Conservation (phyloP, 2,329 filamentous ascomycete species). For the Phialocephala sp. region DNA sequence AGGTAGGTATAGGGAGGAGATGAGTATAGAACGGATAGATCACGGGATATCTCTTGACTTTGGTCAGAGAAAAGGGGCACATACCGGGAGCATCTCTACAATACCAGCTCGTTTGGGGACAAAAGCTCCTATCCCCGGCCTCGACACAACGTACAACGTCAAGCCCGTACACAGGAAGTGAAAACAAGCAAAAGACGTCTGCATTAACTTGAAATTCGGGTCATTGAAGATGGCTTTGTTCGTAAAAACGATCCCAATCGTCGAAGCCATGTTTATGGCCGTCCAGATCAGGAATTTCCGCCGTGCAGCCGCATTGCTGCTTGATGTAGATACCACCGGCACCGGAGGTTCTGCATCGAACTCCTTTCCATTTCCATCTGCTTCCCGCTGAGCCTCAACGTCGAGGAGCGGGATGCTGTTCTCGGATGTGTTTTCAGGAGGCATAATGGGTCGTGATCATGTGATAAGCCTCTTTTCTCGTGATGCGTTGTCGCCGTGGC, state of each 20-base stretch:
- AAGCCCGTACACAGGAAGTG: constrained; percentile 39
- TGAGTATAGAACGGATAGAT: not conserved
- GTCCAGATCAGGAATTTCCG: constrained; percentile 33
- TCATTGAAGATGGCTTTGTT: constrained; percentile 40
- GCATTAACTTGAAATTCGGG: constrained; percentile 39
- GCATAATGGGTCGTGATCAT: constrained; percentile 26
- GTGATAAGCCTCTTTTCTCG: constrained; percentile 18
- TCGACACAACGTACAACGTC: constrained; percentile 34
- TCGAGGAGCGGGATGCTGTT: constrained; percentile 34
- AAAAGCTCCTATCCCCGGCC: constrained; percentile 35
- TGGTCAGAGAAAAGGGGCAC: constrained; percentile 16
- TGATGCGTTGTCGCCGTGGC: constrained; percentile 2
- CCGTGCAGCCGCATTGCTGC: constrained; percentile 18
- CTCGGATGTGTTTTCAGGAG: constrained; percentile 24
- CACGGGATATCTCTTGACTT: constrained; percentile 2
- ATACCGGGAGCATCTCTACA: constrained; percentile 38
- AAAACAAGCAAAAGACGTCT: constrained; percentile 37
- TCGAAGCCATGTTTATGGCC: constrained; percentile 36
- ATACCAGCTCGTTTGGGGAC: constrained; percentile 35
- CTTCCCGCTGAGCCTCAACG: constrained; percentile 27
- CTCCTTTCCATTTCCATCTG: constrained; percentile 20
- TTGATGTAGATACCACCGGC: constrained; percentile 13
- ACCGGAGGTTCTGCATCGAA: constrained; percentile 17
- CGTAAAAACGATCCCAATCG: constrained; percentile 40
- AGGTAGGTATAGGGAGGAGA: not conserved